Percentiles rank a stretch among this genome's conserved stretches.
phyloP scores from a whole-genome alignment of 2,329 filamentous ascomycete species.

The Neodidymelliopsis sp. region DNA sequence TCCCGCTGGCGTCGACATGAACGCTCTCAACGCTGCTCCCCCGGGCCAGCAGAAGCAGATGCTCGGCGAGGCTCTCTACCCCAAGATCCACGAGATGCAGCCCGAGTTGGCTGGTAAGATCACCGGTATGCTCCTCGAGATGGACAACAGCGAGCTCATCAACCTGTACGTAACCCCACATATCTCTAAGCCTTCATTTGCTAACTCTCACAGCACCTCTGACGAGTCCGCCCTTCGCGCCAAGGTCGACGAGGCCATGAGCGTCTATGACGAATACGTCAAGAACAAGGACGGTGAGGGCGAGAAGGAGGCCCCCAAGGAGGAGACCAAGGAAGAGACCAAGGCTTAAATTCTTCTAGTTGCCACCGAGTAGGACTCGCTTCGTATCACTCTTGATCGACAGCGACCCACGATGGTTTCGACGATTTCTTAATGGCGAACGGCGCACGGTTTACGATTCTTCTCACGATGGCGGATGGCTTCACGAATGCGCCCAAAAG shows the following conservation, averaged over 20 bases:
- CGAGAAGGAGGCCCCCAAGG: constrained; percentile 49
- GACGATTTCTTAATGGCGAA: constrained; percentile 45
- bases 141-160: constrained; percentile 95
- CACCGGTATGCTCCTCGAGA: constrained; percentile 99
- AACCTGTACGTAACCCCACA: constrained; percentile 77
- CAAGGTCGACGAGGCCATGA: constrained; percentile 97
- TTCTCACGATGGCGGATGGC: constrained; percentile 40
- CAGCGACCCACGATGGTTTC: constrained; percentile 36
- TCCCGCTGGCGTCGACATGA: constrained; percentile 57
- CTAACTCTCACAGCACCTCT: constrained; percentile 70
- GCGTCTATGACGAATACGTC: constrained; percentile 95
- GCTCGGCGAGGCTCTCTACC: constrained; percentile 96
- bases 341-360: constrained; percentile 48
- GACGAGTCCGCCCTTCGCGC: constrained; percentile 87
- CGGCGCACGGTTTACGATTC: constrained; percentile 45
- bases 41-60: constrained; percentile 95
- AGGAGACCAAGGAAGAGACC: constrained; percentile 57
- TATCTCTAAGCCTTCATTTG: constrained; percentile 35
- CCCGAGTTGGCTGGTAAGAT: constrained; percentile 98
- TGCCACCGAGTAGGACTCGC: constrained; percentile 41
- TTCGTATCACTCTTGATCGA: constrained; percentile 36
- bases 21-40: constrained; percentile 60
- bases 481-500: constrained; percentile 48
- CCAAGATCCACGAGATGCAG: constrained; percentile 96
- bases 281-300: constrained; percentile 72